These are phyloP conservation scores for Colletotrichum viniferum DNA, from an alignment of 2,329 filamentous ascomycete species.

Conservation along the genomic window DNA sequence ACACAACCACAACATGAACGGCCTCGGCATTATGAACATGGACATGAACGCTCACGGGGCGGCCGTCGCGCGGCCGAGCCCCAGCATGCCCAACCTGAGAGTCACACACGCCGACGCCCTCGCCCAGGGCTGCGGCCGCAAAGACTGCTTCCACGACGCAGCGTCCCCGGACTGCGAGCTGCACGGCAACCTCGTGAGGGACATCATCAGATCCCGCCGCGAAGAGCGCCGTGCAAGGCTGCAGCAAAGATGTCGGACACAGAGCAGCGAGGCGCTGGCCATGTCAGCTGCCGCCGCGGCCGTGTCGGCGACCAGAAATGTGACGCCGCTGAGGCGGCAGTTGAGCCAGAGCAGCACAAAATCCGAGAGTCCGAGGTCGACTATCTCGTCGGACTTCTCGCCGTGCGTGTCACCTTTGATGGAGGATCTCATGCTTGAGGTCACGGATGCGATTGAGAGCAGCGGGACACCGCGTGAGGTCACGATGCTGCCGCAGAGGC, in stretches of 20 bases:
- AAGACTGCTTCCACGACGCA: conserved; percentile 1
- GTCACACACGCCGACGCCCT: background rate
- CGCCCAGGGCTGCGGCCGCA: background rate
- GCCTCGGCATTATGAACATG: background rate
- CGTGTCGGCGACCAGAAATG: background rate
- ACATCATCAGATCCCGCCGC: conserved; percentile 13
- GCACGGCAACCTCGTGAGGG: conserved; percentile 6
- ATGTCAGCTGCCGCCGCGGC: background rate
- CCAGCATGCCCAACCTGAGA: background rate
- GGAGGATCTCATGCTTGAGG: conserved; percentile 16
- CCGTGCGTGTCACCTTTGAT: conserved; percentile 17
- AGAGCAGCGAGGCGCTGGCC: background rate
- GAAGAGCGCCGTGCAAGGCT: conserved; percentile 11
- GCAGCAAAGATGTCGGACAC: conserved; percentile 8
- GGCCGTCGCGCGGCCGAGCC: background rate
- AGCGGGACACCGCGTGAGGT: background rate
- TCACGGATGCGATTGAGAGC: conserved; percentile 18
- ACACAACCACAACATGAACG: background rate
- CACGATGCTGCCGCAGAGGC: background rate
- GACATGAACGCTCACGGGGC: background rate
- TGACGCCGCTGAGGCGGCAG: conserved; percentile 14
- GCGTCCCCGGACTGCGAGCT: background rate
- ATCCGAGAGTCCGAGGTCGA: conserved; percentile 8
- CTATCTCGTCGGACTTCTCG: conserved; percentile 1
- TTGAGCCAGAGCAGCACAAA: conserved; percentile 11